A percentile compares a stretch with the other conserved stretches of the same genome.
These are phyloP conservation scores for Russula virescens DNA, from an alignment of 768 basidiomycete genomes.

Conservation along the genomic window DNA sequence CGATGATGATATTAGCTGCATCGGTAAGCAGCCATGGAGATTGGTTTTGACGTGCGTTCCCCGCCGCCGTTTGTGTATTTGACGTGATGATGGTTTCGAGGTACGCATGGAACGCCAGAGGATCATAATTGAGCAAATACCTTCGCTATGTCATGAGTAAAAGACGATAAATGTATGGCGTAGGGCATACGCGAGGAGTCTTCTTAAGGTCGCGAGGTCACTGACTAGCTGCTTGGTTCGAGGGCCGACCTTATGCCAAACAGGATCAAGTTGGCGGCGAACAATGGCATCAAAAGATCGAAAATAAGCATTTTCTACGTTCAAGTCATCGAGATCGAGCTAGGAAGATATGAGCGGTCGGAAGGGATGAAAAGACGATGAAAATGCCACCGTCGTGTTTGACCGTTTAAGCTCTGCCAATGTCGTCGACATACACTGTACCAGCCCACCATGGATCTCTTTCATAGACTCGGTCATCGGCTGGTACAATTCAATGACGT, in stretches of 20 bases:
- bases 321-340: conserved; percentile 93
- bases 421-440: conserved; percentile 91
- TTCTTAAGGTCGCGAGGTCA: conserved; percentile 80
- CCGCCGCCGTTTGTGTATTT: conserved; percentile 44
- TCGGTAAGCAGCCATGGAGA: conserved; percentile 92
- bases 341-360: conserved; percentile 30
- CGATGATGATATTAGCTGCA: conserved; percentile 82
- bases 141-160: conserved; percentile 33
- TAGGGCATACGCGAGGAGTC: conserved; percentile 63
- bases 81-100: conserved; percentile 81
- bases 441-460: conserved; percentile 88
- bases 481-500: conserved; percentile 89
- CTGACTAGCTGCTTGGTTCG: conserved; percentile 87
- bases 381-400: conserved; percentile 51
- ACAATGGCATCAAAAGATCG: conserved; percentile 87
- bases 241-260: conserved; percentile 96
- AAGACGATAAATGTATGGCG: not conserved
- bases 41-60: conserved; percentile 57
- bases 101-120: conserved; percentile 85
- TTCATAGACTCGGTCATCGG: conserved; percentile 78
- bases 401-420: conserved; percentile 86
- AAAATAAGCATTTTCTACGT: conserved; percentile 90
- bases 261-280: conserved; percentile 80
- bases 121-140: conserved; percentile 85
- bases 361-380: conserved; percentile 10